phyloP scores from a whole-genome alignment of 1,139 yeast species.

The Candida sp. region DNA sequence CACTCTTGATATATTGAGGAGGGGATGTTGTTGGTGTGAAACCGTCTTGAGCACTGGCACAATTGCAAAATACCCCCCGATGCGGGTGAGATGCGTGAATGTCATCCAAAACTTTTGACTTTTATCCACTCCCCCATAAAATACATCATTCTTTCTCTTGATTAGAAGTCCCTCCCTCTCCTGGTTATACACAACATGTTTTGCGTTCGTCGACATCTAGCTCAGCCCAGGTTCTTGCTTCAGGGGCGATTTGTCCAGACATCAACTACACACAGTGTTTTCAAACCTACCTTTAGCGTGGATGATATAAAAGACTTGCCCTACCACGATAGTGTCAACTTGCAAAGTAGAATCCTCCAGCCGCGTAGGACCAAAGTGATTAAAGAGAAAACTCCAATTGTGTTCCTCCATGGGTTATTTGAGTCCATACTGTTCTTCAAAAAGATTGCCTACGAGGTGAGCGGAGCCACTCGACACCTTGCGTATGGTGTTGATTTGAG shows the following conservation, averaged over 20 bases:
- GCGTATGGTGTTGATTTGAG: constrained; percentile 52
- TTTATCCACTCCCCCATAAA: too few relatives aligned
- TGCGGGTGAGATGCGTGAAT: too few relatives aligned
- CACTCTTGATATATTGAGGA: too few relatives aligned
- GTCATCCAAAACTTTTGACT: too few relatives aligned
- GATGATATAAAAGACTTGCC: constrained; percentile 15
- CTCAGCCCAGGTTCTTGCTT: too few relatives aligned
- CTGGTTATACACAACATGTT: too few relatives aligned
- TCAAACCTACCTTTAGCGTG: constrained; percentile 6
- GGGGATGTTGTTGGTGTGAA: too few relatives aligned
- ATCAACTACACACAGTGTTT: neutral
- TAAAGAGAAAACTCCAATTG: constrained; percentile 28
- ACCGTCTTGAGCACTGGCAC: too few relatives aligned
- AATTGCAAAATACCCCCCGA: too few relatives aligned
- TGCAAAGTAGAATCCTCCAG: constrained; percentile 10
- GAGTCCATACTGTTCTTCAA: constrained; percentile 48
- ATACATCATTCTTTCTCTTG: too few relatives aligned
- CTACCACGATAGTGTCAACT: constrained; percentile 11
- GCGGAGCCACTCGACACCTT: constrained; percentile 29
- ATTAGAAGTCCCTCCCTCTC: too few relatives aligned
- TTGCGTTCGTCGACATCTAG: neutral
- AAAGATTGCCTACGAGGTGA: constrained; percentile 38
- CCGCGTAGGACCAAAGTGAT: constrained; percentile 6
- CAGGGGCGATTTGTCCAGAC: neutral
- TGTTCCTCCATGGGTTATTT: constrained; percentile 54